A percentile compares a stretch with the other conserved stretches of the same genome.
phyloP scores from a whole-genome alignment of 352 stramenopile genomes.

The Pythium dissimile region DNA sequence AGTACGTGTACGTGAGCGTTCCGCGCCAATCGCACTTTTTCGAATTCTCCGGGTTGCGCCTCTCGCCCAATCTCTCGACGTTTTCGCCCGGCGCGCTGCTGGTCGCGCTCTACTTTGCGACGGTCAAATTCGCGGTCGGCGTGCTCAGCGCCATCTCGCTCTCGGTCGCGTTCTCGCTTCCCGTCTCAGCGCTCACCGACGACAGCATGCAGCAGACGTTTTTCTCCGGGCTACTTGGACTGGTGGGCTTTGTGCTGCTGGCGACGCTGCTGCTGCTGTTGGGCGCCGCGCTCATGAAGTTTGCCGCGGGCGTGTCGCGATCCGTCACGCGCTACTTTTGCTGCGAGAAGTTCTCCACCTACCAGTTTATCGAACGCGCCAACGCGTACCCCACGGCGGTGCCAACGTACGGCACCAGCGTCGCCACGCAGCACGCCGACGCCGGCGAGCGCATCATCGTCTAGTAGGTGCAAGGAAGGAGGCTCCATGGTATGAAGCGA shows the following conservation, averaged over 20 bases:
- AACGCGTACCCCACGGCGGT: conserved; percentile 15
- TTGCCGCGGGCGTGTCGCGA: conserved; percentile 36
- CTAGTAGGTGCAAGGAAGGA: too few relatives aligned
- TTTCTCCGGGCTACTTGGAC: conserved; percentile 37
- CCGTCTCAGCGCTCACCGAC: conserved; percentile 35
- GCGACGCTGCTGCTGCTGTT: conserved; percentile 43
- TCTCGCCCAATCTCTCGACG: conserved; percentile 44
- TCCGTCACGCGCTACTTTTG: conserved; percentile 61
- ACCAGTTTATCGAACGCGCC: conserved; percentile 32
- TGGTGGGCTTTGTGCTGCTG: conserved; percentile 44
- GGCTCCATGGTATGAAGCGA: too few relatives aligned
- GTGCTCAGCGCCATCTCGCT: conserved; percentile 50
- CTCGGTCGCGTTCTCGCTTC: conserved; percentile 52
- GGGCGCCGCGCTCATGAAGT: conserved; percentile 56
- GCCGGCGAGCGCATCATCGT: conserved; percentile 5
- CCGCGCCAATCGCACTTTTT: conserved; percentile 28
- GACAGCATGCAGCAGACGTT: conserved; percentile 30
- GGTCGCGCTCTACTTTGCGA: conserved; percentile 58
- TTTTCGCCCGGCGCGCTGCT: conserved; percentile 39
- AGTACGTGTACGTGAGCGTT: conserved; percentile 46
- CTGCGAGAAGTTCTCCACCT: conserved; percentile 55
- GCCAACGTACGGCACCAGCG: conserved; percentile 34
- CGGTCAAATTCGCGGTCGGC: conserved; percentile 51
- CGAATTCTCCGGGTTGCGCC: conserved; percentile 41
- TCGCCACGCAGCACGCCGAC: background rate